phyloP scores from a whole-genome alignment of 1,284 basidiomycete species.

The Trichosporon sp. region DNA sequence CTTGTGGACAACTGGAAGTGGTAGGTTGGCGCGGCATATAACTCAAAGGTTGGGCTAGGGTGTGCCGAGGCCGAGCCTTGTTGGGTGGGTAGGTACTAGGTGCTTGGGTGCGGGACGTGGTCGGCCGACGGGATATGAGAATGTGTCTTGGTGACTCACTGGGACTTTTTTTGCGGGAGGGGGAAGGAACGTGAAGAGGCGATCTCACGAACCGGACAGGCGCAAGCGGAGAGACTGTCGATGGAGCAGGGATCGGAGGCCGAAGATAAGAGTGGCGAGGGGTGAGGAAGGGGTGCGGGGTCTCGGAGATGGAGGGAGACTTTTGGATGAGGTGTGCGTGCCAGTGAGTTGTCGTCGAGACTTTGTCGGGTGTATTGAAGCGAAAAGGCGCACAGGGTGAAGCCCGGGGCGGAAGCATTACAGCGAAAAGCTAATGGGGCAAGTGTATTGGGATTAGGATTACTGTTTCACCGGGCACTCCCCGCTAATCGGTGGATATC shows the following conservation, averaged over 20 bases:
- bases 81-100: neutral
- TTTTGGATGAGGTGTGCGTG: neutral
- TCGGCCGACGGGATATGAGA: slow-evolving; percentile 10
- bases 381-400: slow-evolving; percentile 9
- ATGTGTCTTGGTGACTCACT: slow-evolving; percentile 13
- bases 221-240: neutral
- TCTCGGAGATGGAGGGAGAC: neutral
- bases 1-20: neutral
- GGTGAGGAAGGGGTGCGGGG: neutral
- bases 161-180: slow-evolving; percentile 16
- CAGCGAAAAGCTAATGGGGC: neutral
- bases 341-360: slow-evolving; percentile 10
- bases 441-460: neutral
- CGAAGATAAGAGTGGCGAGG: neutral
- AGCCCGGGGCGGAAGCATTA: slow-evolving; percentile 1
- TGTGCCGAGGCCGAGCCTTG: slow-evolving; percentile 13
- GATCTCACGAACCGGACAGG: neutral
- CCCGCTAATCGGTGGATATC: neutral
- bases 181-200: neutral
- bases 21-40: slow-evolving; percentile 2
- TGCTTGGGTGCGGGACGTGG: neutral
- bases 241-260: neutral
- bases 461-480: neutral
- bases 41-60: slow-evolving; percentile 1
- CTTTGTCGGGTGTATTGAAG: slow-evolving; percentile 16